phyloP scores from a whole-genome alignment of 148 eudicot species.

The Amaranthus hypochondriacus region DNA sequence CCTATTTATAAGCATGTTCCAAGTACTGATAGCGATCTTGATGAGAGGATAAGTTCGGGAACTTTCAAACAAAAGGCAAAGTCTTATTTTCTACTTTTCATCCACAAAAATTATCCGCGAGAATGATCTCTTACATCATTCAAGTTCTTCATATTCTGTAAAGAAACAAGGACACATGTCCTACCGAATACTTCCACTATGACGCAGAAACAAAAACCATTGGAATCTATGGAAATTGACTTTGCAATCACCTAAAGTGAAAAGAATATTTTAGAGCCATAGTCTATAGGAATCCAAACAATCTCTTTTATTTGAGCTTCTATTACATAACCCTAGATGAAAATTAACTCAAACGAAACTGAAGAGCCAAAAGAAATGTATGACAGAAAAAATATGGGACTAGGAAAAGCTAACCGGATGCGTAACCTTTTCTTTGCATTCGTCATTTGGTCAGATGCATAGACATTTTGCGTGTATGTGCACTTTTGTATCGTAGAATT shows the following conservation, averaged over 20 bases:
- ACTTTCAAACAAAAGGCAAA: neutral
- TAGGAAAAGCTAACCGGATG: neutral
- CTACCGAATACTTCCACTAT: neutral
- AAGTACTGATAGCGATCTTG: neutral
- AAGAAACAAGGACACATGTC: slow-evolving; percentile 16
- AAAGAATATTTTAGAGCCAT: neutral
- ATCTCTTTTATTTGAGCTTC: neutral
- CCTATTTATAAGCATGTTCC: slow-evolving; percentile 25
- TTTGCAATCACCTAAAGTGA: slow-evolving; percentile 2
- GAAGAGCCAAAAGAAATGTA: slow-evolving; percentile 28
- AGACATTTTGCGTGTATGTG: neutral
- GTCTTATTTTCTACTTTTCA: neutral
- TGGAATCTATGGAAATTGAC: slow-evolving; percentile 6
- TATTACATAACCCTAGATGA: neutral
- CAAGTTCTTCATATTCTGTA: slow-evolving; percentile 15
- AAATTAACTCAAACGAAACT: slow-evolving; percentile 19
- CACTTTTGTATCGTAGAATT: too few relatives aligned
- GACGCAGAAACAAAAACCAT: slow-evolving; percentile 3
- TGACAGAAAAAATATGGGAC: neutral
- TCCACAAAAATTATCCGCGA: slow-evolving; percentile 10
- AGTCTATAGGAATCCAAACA: too few relatives aligned
- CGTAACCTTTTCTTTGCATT: slow-evolving; percentile 9
- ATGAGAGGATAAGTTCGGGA: slow-evolving; percentile 18
- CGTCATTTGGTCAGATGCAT: slow-evolving; percentile 18
- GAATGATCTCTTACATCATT: slow-evolving; percentile 20